Base-by-base conservation (phyloP, 2,329 filamentous ascomycete species). In the Colletotrichum acutatum region DNA sequence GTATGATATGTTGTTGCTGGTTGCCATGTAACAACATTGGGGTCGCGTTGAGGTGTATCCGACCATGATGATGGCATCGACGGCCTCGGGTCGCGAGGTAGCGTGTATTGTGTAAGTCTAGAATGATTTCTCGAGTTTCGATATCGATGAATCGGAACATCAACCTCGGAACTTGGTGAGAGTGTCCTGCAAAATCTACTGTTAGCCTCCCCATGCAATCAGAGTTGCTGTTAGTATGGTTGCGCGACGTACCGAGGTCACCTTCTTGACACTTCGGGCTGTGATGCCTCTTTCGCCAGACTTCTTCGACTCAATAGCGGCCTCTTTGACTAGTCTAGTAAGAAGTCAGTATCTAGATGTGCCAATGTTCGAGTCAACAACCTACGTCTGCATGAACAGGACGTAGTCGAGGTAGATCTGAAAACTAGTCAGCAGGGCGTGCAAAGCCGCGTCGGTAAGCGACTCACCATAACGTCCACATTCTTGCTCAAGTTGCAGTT, bases 361-460 rank as follows among this genome's bases (percentile, higher is more conserved):
- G 68, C 26, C 9, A 5, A n/a, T 16, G 8, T 22, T 49, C 1
- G 14, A 22, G 9, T 4, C 2, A 2, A 16, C 1, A 9, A 52
- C 85, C 65, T 82, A 90, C 89, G 85, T 87, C 79, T 91, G 88
- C 89, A 97, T 92, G 77, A 97, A 97, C 1, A 97, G 86, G 75
- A 94, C 90, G 76, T 97, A 97, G 79, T 97, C 91, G 71, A 97
- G 87, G 78, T 94, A 97, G 74, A 97, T 92, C 94, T 97, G 76
- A 37, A 5, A 8, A 63, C 54, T 54, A 26, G 28, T 65, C n/a
- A 71, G 72, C 77, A 76, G 76, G 78, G 77, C 79, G 78, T 78
- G 34, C 74, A 37, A n/a, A 7, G 65, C 76, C 75, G 75, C 77
- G 67, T 70, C 56, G 3, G 49, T 49, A 37, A 22, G 32, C 75